A percentile compares a stretch with the other conserved stretches of the same genome.
These are phyloP conservation scores for Leersia perrieri DNA, from an alignment of 176 grass and related monocot species.

Conservation along the genomic window DNA sequence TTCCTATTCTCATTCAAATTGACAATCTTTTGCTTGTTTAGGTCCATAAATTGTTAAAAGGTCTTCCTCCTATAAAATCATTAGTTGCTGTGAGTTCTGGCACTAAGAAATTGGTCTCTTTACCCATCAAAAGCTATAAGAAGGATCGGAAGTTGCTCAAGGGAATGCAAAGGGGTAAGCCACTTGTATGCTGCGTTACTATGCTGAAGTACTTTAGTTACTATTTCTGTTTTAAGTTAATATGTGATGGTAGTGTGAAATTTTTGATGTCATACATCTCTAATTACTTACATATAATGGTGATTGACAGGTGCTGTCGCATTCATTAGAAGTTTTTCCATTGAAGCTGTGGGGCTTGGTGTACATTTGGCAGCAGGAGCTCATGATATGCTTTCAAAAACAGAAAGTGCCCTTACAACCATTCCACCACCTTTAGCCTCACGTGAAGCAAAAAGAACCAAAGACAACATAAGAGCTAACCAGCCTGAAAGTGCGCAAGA, in stretches of 20 bases:
- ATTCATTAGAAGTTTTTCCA: constrained; percentile 86
- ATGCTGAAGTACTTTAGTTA: constrained; percentile 3
- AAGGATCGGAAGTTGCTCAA: constrained; percentile 97
- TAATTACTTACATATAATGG: constrained; percentile 1
- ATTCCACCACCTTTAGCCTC: constrained; percentile 48
- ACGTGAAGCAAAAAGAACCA: constrained; percentile 50
- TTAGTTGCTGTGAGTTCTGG: constrained; percentile 89
- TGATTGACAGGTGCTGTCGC: constrained; percentile 67
- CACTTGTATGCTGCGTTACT: constrained; percentile 6
- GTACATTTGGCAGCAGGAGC: constrained; percentile 93
- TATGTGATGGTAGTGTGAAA: constrained; percentile 15
- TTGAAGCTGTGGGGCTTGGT: constrained; percentile 90
- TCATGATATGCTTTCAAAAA: constrained; percentile 86
- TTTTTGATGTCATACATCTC: not conserved
- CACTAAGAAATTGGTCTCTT: constrained; percentile 85
- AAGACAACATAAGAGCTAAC: constrained; percentile 69
- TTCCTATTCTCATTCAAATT: constrained; percentile 6
- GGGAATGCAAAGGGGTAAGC: constrained; percentile 95
- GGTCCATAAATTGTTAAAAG: constrained; percentile 96
- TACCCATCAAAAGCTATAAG: constrained; percentile 90
- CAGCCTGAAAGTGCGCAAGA: constrained; percentile 88
- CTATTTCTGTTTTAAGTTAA: constrained; percentile 22
- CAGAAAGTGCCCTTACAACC: constrained; percentile 69
- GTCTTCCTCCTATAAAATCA: constrained; percentile 86
- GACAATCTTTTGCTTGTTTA: constrained; percentile 40